Evolutionary conservation across 192 early-diverging fungal genomes (phyloP).

Genomic region (Backusella liffmaniae): DNA sequence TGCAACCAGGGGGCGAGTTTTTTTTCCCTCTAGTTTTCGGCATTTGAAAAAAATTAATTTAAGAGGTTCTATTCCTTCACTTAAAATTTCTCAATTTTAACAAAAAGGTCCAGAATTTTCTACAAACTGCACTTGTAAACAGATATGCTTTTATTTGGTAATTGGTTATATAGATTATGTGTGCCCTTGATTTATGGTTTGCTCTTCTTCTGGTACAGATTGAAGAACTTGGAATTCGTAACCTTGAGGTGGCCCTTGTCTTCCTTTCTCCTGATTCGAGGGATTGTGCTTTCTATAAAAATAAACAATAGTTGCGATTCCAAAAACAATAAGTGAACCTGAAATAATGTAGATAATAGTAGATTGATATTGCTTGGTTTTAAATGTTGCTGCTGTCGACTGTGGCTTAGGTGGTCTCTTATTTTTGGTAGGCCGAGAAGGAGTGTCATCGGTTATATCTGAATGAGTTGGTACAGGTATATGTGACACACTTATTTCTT

Average conservation of each 20-base stretch:
- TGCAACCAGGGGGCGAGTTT: background rate
- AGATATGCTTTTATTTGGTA: background rate
- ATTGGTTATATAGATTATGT: background rate
- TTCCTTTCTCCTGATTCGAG: background rate
- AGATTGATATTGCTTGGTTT: background rate
- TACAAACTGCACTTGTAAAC: background rate
- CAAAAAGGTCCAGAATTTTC: background rate
- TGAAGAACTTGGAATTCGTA: conserved; percentile 23
- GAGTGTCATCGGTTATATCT: background rate
- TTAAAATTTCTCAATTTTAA: background rate
- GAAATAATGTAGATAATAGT: conserved; percentile 15
- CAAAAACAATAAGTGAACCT: conserved; percentile 18
- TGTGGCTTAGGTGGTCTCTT: background rate
- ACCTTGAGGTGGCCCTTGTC: conserved; percentile 3
- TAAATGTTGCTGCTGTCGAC: background rate
- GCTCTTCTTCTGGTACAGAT: background rate
- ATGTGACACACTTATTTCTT: background rate
- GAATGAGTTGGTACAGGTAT: background rate
- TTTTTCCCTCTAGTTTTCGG: background rate
- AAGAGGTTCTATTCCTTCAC: background rate
- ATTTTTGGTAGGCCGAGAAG: conserved; percentile 12
- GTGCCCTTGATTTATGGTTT: background rate
- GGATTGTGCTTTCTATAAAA: background rate
- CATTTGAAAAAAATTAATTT: background rate
- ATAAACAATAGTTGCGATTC: conserved; percentile 8